Conservation (phyloP, 2,329 filamentous ascomycete species). For the Geosmithia putterillii region DNA sequence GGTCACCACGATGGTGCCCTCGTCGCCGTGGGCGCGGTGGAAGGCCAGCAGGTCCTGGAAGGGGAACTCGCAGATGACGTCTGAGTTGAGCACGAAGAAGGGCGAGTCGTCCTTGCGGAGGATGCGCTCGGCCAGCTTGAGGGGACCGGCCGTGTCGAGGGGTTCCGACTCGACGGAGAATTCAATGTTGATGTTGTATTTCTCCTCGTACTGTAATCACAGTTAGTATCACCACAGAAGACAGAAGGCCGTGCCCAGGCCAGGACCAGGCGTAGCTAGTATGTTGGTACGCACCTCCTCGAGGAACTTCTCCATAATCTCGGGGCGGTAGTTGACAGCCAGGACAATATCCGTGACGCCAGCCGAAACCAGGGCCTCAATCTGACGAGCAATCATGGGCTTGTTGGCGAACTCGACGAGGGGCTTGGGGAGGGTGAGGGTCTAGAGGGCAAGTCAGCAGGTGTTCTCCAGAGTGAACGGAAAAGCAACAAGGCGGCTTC, state of each 20-base stretch:
- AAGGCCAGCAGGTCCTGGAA: slow-evolving; percentile 83
- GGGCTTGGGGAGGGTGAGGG: slow-evolving; percentile 91
- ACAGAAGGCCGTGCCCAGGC: not conserved
- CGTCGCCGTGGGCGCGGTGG: slow-evolving; percentile 85
- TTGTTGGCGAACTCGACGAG: slow-evolving; percentile 98
- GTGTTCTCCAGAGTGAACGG: no score
- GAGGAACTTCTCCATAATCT: slow-evolving; percentile 91
- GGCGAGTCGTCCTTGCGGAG: slow-evolving; percentile 86
- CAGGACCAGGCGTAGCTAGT: not conserved
- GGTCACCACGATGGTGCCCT: slow-evolving; percentile 95
- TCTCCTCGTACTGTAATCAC: slow-evolving; percentile 64
- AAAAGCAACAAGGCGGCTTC: no score
- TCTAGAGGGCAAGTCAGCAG: slow-evolving; percentile 47
- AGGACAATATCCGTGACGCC: slow-evolving; percentile 97
- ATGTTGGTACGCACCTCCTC: slow-evolving; percentile 64
- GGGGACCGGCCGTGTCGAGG: slow-evolving; percentile 83
- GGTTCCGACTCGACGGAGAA: slow-evolving; percentile 96
- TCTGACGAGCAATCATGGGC: slow-evolving; percentile 98
- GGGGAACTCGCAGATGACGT: slow-evolving; percentile 96
- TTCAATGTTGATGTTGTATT: slow-evolving; percentile 89
- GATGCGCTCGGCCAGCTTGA: slow-evolving; percentile 89
- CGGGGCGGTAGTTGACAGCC: slow-evolving; percentile 95
- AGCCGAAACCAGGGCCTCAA: slow-evolving; percentile 84
- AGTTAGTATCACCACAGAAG: not conserved
- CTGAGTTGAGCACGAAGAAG: slow-evolving; percentile 97